phyloP scores from a whole-genome alignment of 2,329 filamentous ascomycete species.

The Tolypocladium nubicola region DNA sequence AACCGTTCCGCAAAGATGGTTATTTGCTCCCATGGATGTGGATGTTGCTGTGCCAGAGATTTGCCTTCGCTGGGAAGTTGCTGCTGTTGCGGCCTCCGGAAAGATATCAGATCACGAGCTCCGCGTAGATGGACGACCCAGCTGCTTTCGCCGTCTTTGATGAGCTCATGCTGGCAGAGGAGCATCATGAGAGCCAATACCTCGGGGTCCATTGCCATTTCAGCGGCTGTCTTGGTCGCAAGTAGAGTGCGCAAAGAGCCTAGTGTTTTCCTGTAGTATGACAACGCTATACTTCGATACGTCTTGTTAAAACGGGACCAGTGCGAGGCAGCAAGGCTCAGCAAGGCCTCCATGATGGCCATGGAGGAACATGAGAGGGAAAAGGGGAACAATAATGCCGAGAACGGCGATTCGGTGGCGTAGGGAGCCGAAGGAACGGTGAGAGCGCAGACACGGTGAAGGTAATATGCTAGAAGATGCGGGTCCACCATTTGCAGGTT shows the following conservation, averaged over 20 bases:
- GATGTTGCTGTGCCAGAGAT: background rate
- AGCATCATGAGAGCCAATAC: background rate
- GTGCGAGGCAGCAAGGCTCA: background rate
- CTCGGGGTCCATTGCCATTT: background rate
- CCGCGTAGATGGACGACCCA: constrained; percentile 1
- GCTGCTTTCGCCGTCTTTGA: background rate
- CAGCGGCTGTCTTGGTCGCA: background rate
- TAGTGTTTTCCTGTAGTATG: background rate
- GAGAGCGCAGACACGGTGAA: background rate
- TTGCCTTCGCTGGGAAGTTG: background rate
- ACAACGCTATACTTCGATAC: background rate
- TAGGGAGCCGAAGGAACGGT: background rate
- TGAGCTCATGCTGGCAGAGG: background rate
- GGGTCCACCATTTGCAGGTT: background rate
- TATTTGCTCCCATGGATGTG: background rate
- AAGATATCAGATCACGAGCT: background rate
- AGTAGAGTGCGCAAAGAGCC: background rate
- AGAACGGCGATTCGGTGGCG: background rate
- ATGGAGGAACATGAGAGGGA: background rate
- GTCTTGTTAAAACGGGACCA: background rate
- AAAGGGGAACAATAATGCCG: background rate
- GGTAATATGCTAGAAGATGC: background rate
- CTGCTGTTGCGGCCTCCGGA: background rate
- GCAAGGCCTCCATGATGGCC: background rate
- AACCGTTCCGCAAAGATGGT: background rate